Conservation (phyloP, 1,284 basidiomycete genomes). For the Neonothopanus nambi region DNA sequence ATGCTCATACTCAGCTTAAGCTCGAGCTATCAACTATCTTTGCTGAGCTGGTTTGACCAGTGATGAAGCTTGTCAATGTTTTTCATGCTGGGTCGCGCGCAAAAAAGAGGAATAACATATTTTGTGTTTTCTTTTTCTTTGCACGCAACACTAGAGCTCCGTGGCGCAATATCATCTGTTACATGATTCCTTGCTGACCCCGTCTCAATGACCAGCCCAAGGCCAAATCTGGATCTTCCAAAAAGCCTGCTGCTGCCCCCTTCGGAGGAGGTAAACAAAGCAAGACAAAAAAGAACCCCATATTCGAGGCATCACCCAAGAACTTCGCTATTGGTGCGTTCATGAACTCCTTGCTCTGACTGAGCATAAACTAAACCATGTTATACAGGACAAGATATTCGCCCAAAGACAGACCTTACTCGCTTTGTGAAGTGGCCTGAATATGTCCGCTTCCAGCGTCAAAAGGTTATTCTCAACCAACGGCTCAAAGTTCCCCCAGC, state of each 20-base stretch:
- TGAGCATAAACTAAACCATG: neutral
- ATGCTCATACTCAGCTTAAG: too few relatives aligned
- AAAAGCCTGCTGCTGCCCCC: constrained; percentile 79
- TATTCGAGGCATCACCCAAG: constrained; percentile 89
- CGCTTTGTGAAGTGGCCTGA: constrained; percentile 99
- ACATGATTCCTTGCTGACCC: constrained; percentile 48
- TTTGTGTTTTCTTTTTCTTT: too few relatives aligned
- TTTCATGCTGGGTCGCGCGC: too few relatives aligned
- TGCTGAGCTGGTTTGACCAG: too few relatives aligned
- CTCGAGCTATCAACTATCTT: too few relatives aligned
- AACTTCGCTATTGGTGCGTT: constrained; percentile 94
- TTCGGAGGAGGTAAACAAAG: constrained; percentile 76
- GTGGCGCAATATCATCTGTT: constrained; percentile 35
- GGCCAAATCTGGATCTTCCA: constrained; percentile 64
- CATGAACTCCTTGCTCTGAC: neutral
- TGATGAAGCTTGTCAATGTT: too few relatives aligned
- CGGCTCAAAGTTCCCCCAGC: constrained; percentile 98
- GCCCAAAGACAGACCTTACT: constrained; percentile 88
- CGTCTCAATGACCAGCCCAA: constrained; percentile 88
- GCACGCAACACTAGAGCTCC: constrained; percentile 16
- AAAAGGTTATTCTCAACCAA: constrained; percentile 98
- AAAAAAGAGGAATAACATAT: too few relatives aligned
- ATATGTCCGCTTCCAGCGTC: constrained; percentile 97
- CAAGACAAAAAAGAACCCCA: constrained; percentile 91
- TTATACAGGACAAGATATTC: constrained; percentile 90